Evolutionary conservation across 108 stramenopile species (phyloP).

Genomic region (Fragilaria crotonensis): DNA sequence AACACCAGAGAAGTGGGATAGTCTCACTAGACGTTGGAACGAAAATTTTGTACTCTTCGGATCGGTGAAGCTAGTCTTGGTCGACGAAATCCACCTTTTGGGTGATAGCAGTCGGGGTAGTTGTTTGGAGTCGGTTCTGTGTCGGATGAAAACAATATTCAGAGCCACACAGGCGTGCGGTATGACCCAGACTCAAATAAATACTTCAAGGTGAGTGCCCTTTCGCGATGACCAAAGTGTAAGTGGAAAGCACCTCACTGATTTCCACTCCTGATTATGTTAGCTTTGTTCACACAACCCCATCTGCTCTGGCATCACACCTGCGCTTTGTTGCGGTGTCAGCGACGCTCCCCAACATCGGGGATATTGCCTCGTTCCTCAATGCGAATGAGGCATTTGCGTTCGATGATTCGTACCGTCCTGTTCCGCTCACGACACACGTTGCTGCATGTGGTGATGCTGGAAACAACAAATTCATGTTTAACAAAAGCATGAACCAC

Average conservation of each 20-base stretch:
- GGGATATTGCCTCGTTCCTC: slow-evolving; percentile 82
- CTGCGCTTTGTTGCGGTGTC: slow-evolving; percentile 89
- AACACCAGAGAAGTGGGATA: slow-evolving; percentile 96
- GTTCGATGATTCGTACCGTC: slow-evolving; percentile 87
- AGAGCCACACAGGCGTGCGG: not conserved
- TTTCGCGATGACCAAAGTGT: not conserved
- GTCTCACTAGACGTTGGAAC: slow-evolving; percentile 87
- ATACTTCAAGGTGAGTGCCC: slow-evolving; percentile 7
- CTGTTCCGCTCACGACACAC: slow-evolving; percentile 79
- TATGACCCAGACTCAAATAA: not conserved
- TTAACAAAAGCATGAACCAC: slow-evolving; percentile 70
- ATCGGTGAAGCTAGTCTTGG: slow-evolving; percentile 80
- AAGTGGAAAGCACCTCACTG: not conserved
- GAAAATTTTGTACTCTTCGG: slow-evolving; percentile 86
- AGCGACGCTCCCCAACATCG: slow-evolving; percentile 93
- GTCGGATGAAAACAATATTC: slow-evolving; percentile 85
- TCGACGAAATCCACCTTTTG: slow-evolving; percentile 94
- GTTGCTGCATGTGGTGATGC: slow-evolving; percentile 59
- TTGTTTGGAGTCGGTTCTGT: slow-evolving; percentile 82
- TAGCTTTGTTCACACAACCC: slow-evolving; percentile 50
- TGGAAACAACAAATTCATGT: slow-evolving; percentile 75
- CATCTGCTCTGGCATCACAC: slow-evolving; percentile 48
- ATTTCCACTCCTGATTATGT: not conserved
- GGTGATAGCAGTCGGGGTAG: slow-evolving; percentile 83
- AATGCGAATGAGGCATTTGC: slow-evolving; percentile 71